Conservation (phyloP, 2,329 filamentous ascomycete species). For the Alternaria incomplexa region DNA sequence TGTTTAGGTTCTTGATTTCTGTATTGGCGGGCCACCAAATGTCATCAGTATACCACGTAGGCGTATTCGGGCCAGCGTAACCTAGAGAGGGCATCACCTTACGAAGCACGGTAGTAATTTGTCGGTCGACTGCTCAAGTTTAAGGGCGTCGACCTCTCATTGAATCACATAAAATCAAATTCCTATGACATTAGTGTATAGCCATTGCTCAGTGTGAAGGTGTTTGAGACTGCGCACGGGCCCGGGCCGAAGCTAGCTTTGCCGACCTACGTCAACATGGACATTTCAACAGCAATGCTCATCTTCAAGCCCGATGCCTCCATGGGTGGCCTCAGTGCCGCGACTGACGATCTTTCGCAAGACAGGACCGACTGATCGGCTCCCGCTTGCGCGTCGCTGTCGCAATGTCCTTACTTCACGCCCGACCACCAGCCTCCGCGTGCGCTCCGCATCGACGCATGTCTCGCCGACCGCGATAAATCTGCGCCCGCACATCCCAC, state of each 20-base stretch:
- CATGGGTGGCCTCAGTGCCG: conserved; percentile 48
- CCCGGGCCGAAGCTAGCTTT: conserved; percentile 35
- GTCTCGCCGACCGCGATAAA: conserved; percentile 62
- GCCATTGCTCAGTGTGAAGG: neutral
- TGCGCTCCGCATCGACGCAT: conserved; percentile 49
- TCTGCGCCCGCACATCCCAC: conserved; percentile 59
- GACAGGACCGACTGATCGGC: conserved; percentile 34
- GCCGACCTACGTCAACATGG: conserved; percentile 29
- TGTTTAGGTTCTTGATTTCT: conserved; percentile 21
- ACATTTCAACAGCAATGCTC: conserved; percentile 31
- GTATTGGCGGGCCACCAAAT: conserved; percentile 27
- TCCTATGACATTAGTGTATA: neutral
- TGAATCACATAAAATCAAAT: conserved; percentile 26
- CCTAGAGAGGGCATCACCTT: conserved; percentile 37
- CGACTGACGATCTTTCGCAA: conserved; percentile 36
- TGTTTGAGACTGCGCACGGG: conserved; percentile 15
- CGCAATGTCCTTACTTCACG: conserved; percentile 29
- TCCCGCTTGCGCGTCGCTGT: conserved; percentile 30
- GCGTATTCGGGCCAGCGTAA: conserved; percentile 35
- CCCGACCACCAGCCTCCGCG: conserved; percentile 22
- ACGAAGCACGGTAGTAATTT: conserved; percentile 40
- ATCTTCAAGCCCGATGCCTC: conserved; percentile 50
- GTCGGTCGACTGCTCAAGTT: conserved; percentile 24
- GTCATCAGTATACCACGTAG: conserved; percentile 34
- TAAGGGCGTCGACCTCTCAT: conserved; percentile 27